A percentile compares a stretch with the other conserved stretches of the same genome.
These are phyloP conservation scores for Cafeteria roenbergensis DNA, from an alignment of 108 stramenopile species.

Conservation along the genomic window DNA sequence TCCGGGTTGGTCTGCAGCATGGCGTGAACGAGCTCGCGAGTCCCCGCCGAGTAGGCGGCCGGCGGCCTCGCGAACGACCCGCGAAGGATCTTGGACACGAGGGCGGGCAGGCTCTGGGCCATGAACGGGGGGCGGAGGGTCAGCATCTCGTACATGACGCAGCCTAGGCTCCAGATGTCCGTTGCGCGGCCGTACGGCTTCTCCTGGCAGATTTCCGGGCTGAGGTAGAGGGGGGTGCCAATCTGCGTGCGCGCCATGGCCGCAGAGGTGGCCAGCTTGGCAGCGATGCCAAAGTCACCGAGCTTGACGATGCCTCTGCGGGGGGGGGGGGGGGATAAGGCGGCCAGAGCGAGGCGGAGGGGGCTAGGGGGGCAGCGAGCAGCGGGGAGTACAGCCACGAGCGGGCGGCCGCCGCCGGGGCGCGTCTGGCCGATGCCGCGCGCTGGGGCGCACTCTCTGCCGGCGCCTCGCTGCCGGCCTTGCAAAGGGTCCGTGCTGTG, in stretches of 20 bases:
- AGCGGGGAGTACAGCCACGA: no score
- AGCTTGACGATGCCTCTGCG: slow-evolving; percentile 46
- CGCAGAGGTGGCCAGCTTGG: slow-evolving; percentile 16
- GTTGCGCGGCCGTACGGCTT: slow-evolving; percentile 24
- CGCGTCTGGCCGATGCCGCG: no score
- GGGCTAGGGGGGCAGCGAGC: no score
- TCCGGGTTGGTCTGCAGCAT: not conserved
- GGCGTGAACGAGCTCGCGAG: not conserved
- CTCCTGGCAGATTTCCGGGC: slow-evolving; percentile 22
- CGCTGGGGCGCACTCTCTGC: no score
- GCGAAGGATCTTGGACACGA: slow-evolving; percentile 1
- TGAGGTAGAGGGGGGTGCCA: slow-evolving; percentile 32
- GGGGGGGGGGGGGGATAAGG: no score
- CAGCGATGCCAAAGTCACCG: slow-evolving; percentile 52
- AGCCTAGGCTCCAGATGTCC: slow-evolving; percentile 28
- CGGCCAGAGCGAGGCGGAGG: no score
- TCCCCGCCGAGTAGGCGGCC: not conserved
- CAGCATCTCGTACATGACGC: slow-evolving; percentile 23
- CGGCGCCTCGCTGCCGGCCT: no score
- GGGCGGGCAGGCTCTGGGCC: slow-evolving; percentile 1
- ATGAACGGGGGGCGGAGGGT: slow-evolving; percentile 19
- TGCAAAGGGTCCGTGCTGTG: no score
- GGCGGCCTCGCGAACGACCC: slow-evolving; percentile 1
- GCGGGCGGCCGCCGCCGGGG: no score
- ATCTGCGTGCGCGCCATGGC: slow-evolving; percentile 26